Percentiles rank a stretch among this genome's conserved stretches.
Evolutionary conservation across 257 asterid species (phyloP).

Genomic region (Fraxinus excelsior): DNA sequence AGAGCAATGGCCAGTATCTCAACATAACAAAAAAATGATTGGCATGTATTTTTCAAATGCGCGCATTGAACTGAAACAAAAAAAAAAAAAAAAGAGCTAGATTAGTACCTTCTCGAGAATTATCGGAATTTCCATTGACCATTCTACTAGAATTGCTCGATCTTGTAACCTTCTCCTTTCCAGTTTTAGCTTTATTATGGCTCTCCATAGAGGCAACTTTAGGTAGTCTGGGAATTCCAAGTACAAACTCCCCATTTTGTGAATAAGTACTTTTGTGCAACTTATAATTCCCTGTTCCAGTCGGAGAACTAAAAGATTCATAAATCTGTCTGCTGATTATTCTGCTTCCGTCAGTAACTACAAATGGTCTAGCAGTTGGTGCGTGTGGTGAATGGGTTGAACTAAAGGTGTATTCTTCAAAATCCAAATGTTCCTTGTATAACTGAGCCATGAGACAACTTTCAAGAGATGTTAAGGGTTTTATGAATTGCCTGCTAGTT

Average conservation of each 20-base stretch:
- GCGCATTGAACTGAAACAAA: neutral
- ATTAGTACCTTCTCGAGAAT: conserved; percentile 43
- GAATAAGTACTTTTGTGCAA: conserved; percentile 22
- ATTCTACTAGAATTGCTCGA: conserved; percentile 22
- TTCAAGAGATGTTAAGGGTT: conserved; percentile 69
- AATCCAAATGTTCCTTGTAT: conserved; percentile 46
- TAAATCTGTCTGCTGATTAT: conserved; percentile 38
- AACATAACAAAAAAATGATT: neutral
- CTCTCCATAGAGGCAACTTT: conserved; percentile 30
- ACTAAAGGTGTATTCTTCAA: conserved; percentile 45
- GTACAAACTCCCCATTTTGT: conserved; percentile 18
- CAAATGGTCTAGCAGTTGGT: conserved; percentile 51
- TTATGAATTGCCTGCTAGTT: conserved; percentile 36
- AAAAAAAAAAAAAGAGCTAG: neutral
- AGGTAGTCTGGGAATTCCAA: conserved; percentile 68
- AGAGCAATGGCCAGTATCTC: neutral
- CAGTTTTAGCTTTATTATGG: conserved; percentile 29
- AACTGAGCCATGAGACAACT: conserved; percentile 90
- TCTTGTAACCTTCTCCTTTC: conserved; percentile 30
- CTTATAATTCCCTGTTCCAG: conserved; percentile 28
- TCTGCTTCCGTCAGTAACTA: conserved; percentile 61
- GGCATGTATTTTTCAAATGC: neutral
- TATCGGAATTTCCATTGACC: conserved; percentile 30
- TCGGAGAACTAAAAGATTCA: conserved; percentile 33
- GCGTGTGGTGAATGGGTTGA: conserved; percentile 32